These are phyloP conservation scores for Articulospora tetracladia DNA, from an alignment of 495 filamentous ascomycete genomes.

Conservation along the genomic window DNA sequence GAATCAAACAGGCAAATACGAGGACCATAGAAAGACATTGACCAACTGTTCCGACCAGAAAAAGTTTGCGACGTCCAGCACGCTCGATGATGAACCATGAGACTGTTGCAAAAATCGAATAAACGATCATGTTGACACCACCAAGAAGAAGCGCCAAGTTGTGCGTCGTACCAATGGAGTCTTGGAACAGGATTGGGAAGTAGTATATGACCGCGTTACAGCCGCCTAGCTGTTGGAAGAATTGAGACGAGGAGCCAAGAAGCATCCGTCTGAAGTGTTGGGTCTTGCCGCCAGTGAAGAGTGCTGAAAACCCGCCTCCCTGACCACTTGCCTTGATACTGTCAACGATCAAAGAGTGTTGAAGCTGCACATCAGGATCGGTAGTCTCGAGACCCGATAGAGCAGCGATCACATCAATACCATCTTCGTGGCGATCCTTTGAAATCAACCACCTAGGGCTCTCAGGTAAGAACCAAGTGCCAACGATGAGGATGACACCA, in stretches of 20 bases:
- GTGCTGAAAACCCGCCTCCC: slow-evolving; percentile 45
- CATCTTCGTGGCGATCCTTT: slow-evolving; percentile 64
- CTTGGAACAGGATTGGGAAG: slow-evolving; percentile 71
- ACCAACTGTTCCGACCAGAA: slow-evolving; percentile 63
- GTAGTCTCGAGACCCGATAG: slow-evolving; percentile 57
- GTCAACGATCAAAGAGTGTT: slow-evolving; percentile 64
- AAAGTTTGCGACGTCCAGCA: slow-evolving; percentile 68
- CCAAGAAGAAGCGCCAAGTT: slow-evolving; percentile 66
- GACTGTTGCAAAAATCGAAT: slow-evolving; percentile 70
- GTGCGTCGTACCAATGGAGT: slow-evolving; percentile 52
- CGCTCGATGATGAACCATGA: slow-evolving; percentile 82
- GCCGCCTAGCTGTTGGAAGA: slow-evolving; percentile 77
- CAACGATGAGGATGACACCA: slow-evolving; percentile 58
- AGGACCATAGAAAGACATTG: slow-evolving; percentile 72
- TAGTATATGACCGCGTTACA: slow-evolving; percentile 87
- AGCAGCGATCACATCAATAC: slow-evolving; percentile 65
- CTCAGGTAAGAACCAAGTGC: slow-evolving; percentile 68
- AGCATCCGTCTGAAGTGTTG: slow-evolving; percentile 63
- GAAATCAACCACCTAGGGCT: slow-evolving; percentile 74
- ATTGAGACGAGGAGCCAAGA: slow-evolving; percentile 57
- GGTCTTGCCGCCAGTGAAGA: slow-evolving; percentile 59
- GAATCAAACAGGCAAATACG: slow-evolving; percentile 68
- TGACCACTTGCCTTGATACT: slow-evolving; percentile 60
- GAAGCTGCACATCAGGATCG: slow-evolving; percentile 46
- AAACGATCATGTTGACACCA: slow-evolving; percentile 78